Percentiles rank a stretch among this genome's conserved stretches.
phyloP scores from a whole-genome alignment of 352 stramenopile genomes.

The Pythium dissimile region DNA sequence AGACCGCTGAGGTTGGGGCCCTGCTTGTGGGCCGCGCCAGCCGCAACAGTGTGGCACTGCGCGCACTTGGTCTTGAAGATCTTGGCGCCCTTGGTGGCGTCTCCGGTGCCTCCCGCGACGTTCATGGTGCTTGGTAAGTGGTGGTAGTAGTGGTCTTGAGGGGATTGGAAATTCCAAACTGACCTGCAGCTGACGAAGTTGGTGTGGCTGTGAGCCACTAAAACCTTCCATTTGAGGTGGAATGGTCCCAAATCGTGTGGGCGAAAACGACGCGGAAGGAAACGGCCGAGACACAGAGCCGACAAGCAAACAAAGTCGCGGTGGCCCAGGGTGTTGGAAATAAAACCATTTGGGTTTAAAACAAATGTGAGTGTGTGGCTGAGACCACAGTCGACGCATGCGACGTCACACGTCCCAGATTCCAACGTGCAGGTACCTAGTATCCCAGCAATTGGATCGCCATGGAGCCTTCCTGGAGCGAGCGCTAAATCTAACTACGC shows the following conservation, averaged over 20 bases:
- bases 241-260: constrained; percentile 18
- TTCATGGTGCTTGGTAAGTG: constrained; percentile 30
- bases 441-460: too few relatives aligned
- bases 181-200: constrained; percentile 9
- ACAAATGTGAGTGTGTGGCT: constrained; percentile 3
- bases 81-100: constrained; percentile 89
- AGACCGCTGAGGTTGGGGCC: constrained; percentile 98
- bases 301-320: background rate
- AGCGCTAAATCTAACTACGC: too few relatives aligned
- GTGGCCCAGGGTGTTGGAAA: constrained; percentile 1
- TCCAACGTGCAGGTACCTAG: too few relatives aligned
- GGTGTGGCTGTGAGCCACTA: background rate
- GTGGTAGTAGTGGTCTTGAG: constrained; percentile 8
- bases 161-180: constrained; percentile 31
- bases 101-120: constrained; percentile 53
- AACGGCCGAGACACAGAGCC: constrained; percentile 7
- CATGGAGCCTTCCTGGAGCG: too few relatives aligned
- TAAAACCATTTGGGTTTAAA: constrained; percentile 9
- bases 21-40: constrained; percentile 96
- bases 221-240: constrained; percentile 19
- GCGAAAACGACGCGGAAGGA: constrained; percentile 6
- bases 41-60: constrained; percentile 92
- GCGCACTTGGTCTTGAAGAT: constrained; percentile 98
- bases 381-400: constrained; percentile 7
- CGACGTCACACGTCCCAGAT: constrained; percentile 11